Conservation (phyloP, 2,329 filamentous ascomycete genomes). For the Diplodia scrobiculata region DNA sequence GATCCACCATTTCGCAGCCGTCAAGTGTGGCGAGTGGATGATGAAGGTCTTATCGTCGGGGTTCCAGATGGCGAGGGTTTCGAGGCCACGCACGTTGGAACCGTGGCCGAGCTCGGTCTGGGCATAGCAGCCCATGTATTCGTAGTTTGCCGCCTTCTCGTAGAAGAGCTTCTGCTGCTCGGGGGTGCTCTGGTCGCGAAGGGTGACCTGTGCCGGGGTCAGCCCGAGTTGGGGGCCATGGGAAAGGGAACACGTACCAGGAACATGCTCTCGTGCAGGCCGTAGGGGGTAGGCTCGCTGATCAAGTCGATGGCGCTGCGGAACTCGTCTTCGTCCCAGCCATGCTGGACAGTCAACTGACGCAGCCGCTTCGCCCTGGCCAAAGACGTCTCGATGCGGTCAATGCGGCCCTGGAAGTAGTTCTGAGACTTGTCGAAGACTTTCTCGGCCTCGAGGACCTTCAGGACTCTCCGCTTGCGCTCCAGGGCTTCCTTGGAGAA, state of each 20-base stretch:
- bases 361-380: conserved; percentile 70
- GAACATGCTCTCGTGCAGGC: conserved; percentile 71
- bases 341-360: conserved; percentile 65
- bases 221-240: conserved; percentile 28
- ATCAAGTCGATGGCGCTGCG: conserved; percentile 67
- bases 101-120: conserved; percentile 81
- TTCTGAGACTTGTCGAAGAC: conserved; percentile 79
- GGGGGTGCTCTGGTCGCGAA: conserved; percentile 70
- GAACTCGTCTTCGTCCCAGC: conserved; percentile 68
- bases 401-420: conserved; percentile 70
- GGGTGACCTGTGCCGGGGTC: conserved; percentile 56
- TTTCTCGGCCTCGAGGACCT: conserved; percentile 66
- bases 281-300: conserved; percentile 73
- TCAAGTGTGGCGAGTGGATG: conserved; percentile 72
- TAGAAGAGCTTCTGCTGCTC: conserved; percentile 75
- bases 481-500: conserved; percentile 67
- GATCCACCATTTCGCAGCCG: conserved; percentile 83
- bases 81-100: conserved; percentile 71
- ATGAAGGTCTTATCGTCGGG: conserved; percentile 72
- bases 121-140: conserved; percentile 77
- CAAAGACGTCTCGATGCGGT: conserved; percentile 69
- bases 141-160: conserved; percentile 67
- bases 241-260: conserved; percentile 47
- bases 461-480: conserved; percentile 62
- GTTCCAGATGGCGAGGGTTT: conserved; percentile 73